phyloP scores from a whole-genome alignment of 169 alveolate genomes.

The Plasmodium vivax region DNA sequence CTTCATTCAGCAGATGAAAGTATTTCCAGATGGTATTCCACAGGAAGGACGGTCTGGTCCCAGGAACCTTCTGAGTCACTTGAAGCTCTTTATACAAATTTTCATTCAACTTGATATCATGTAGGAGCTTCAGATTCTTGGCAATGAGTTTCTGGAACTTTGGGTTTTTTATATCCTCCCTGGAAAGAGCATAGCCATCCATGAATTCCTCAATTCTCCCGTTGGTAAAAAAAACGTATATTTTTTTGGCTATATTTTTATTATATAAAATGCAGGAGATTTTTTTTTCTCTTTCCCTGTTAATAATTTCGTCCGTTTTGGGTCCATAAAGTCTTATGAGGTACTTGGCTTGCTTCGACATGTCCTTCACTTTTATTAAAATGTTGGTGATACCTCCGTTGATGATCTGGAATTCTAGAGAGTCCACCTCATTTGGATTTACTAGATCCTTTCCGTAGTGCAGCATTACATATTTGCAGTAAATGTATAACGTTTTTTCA shows the following conservation, averaged over 20 bases:
- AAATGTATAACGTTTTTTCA: conserved; percentile 24
- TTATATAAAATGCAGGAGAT: conserved; percentile 76
- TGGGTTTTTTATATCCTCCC: conserved; percentile 75
- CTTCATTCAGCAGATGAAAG: conserved; percentile 55
- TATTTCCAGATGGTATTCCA: conserved; percentile 84
- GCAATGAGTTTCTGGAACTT: conserved; percentile 78
- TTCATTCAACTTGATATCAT: conserved; percentile 66
- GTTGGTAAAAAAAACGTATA: conserved; percentile 78
- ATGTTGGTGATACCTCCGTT: conserved; percentile 84
- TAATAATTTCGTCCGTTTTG: conserved; percentile 79
- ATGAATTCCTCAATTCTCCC: conserved; percentile 86
- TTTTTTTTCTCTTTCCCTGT: conserved; percentile 79
- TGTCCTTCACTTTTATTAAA: conserved; percentile 78
- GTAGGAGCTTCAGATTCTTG: conserved; percentile 71
- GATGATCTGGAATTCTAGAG: conserved; percentile 24
- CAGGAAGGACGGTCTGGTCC: conserved; percentile 72
- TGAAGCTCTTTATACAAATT: conserved; percentile 63
- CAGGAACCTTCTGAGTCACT: conserved; percentile 21
- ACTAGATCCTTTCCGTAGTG: conserved; percentile 57
- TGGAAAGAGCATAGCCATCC: conserved; percentile 79
- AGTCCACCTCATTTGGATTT: conserved; percentile 5
- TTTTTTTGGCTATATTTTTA: conserved; percentile 77
- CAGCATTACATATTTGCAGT: conserved; percentile 63
- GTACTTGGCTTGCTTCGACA: conserved; percentile 37
- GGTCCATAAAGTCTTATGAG: conserved; percentile 83